A percentile compares a stretch with the other conserved stretches of the same genome.
These are phyloP conservation scores for Salisapilia sapeloensis DNA, from an alignment of 352 stramenopile species.

Conservation along the genomic window DNA sequence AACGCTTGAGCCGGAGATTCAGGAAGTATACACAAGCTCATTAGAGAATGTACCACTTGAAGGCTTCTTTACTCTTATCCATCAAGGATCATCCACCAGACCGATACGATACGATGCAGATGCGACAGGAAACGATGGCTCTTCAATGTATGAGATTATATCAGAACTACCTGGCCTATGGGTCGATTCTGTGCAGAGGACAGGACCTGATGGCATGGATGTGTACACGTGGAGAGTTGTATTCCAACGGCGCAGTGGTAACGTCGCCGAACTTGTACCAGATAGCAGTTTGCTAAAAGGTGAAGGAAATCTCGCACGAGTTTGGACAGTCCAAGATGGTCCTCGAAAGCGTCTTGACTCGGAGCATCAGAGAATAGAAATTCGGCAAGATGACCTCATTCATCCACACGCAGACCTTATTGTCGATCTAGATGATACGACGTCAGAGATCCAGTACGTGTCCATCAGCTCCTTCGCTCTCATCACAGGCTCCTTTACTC, in stretches of 20 bases:
- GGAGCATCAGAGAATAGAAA: constrained; percentile 6
- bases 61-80: constrained; percentile 12
- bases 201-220: constrained; percentile 11
- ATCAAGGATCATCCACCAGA: constrained; percentile 1
- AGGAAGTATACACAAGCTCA: constrained; percentile 8
- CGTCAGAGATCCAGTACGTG: constrained; percentile 13
- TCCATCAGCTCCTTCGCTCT: constrained; percentile 5
- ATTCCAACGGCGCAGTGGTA: constrained; percentile 11
- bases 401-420: constrained; percentile 3
- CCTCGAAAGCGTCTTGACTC: constrained; percentile 3
- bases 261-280: constrained; percentile 9
- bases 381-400: constrained; percentile 2
- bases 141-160: constrained; percentile 13
- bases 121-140: constrained; percentile 3
- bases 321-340: constrained; percentile 9
- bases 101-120: constrained; percentile 15
- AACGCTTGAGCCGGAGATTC: constrained; percentile 7
- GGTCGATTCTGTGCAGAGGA: constrained; percentile 9
- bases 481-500: constrained; percentile 8
- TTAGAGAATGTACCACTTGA: constrained; percentile 1
- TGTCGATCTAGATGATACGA: constrained; percentile 3
- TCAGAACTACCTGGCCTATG: constrained; percentile 5
- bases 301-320: constrained; percentile 6
- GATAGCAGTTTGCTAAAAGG: constrained; percentile 7
- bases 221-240: constrained; percentile 21